These are phyloP conservation scores for Rutstroemia sp. DNA, from an alignment of 2,329 filamentous ascomycete genomes.

Conservation along the genomic window DNA sequence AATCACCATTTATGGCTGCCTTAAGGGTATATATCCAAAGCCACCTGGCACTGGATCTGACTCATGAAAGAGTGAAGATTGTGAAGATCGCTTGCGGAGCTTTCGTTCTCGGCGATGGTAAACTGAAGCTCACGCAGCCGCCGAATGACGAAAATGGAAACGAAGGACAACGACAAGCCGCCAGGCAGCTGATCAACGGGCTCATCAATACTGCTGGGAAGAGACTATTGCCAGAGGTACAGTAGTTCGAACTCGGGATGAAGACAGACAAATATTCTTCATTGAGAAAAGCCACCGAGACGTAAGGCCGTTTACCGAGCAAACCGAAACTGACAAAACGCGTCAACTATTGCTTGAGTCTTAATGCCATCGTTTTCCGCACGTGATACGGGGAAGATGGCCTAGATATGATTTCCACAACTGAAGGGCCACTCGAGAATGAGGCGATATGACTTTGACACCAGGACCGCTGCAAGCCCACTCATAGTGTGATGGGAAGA, in stretches of 20 bases:
- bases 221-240: constrained; percentile 2
- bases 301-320: too few species aligned
- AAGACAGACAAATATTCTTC: not conserved
- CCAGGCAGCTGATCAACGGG: constrained; percentile 16
- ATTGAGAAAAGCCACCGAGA: too few species aligned
- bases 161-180: constrained; percentile 18
- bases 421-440: too few species aligned
- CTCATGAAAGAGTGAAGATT: constrained; percentile 33
- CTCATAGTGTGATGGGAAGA: too few species aligned
- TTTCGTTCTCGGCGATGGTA: constrained; percentile 35
- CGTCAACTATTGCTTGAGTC: too few species aligned
- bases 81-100: constrained; percentile 35
- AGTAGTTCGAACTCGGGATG: not conserved
- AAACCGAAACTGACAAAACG: too few species aligned
- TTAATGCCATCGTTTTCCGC: too few species aligned
- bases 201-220: constrained; percentile 18
- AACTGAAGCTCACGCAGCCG: constrained; percentile 32
- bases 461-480: too few species aligned
- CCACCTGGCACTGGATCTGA: constrained; percentile 36
- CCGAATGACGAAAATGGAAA: constrained; percentile 11
- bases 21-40: constrained; percentile 32
- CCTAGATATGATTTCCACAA: too few species aligned
- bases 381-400: too few species aligned
- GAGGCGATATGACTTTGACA: too few species aligned
- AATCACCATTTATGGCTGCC: constrained; percentile 33